Evolutionary conservation across 257 asterid genomes (phyloP), one percentile per base, ranked within the genome.

Genomic region (Asclepias syriaca): DNA sequence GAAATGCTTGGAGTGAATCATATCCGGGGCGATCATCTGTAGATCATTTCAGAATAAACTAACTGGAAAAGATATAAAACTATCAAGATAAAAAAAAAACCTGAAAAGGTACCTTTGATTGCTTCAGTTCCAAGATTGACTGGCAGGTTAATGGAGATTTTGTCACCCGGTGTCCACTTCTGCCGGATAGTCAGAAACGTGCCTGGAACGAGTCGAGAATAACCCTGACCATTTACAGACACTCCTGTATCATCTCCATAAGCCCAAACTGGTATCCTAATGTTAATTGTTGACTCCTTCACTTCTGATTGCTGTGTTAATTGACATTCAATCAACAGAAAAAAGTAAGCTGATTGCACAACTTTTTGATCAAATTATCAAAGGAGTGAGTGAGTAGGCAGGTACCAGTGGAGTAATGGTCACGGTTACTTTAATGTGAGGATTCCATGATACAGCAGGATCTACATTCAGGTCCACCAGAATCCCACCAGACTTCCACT

Each of bases 21-120:
- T 79, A 91, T 65, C 82, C 90, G 0, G 85, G 76, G 48, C 99
- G 78, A 21, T 94, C 98, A 76, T 94, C 99, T 91, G 80, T 51
- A 70, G 45, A 57, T 39, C 64, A 60, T 34, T 27, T 69, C 40
- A 78, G 55, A 70, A 48, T 13, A 73, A 45, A 29, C 34, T 34
- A 34, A 34, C 39, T 34, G 39, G 3, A 34, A 4, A 34, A 34
- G 39, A 34, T 34, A 34, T 34, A 34, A 34, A 34, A 34, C 39
- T 34, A 34, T 7, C 6, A 2, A 21, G 27, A 24, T 2, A 16
- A 12, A 29, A 29, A 29, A 29, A 29, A 29, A n/a, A 32, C 12
- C 46, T 2, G 19, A 48, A 74, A 10, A 10, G 54, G 55, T 66
- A 64, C 68, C 99, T 85, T 89, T 81, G 48, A 94, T 88, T 29